phyloP scores from a whole-genome alignment of 331 rosid genomes.

The Arachis monticola region DNA sequence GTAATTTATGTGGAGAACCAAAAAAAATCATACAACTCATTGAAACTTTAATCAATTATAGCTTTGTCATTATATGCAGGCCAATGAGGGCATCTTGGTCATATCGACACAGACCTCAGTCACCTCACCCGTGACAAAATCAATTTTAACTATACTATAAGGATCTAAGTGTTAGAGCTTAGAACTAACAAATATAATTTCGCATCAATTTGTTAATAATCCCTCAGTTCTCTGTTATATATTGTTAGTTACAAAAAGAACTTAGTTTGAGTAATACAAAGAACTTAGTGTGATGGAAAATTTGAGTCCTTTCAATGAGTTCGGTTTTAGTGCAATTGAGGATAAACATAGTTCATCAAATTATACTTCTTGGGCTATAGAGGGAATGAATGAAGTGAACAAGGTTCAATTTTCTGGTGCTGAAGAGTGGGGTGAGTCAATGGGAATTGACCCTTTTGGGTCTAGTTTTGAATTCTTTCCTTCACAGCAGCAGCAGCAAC shows the following conservation, averaged over 20 bases:
- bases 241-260: conserved; percentile 5
- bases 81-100: conserved; percentile 35
- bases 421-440: conserved; percentile 32
- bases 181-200: conserved; percentile 14
- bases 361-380: conserved; percentile 29
- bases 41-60: conserved; percentile 3
- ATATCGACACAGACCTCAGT: conserved; percentile 19
- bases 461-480: conserved; percentile 40
- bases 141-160: conserved; percentile 33
- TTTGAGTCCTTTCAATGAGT: conserved; percentile 36
- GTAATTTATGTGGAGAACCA: not conserved
- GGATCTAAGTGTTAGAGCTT: conserved; percentile 15
- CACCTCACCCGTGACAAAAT: conserved; percentile 40
- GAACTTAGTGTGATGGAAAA: conserved; percentile 40
- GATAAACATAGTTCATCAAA: conserved; percentile 42
- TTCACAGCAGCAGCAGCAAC: conserved; percentile 10
- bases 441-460: conserved; percentile 34
- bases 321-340: conserved; percentile 33
- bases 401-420: conserved; percentile 30
- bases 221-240: conserved; percentile 3
- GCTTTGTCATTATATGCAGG: conserved; percentile 29
- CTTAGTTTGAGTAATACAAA: not conserved
- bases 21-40: not conserved
- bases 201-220: not conserved
- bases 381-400: conserved; percentile 32